Percentiles rank a stretch among this genome's conserved stretches.
Conservation (phyloP, 73 alveolate species). For the Urostyla sp. region DNA sequence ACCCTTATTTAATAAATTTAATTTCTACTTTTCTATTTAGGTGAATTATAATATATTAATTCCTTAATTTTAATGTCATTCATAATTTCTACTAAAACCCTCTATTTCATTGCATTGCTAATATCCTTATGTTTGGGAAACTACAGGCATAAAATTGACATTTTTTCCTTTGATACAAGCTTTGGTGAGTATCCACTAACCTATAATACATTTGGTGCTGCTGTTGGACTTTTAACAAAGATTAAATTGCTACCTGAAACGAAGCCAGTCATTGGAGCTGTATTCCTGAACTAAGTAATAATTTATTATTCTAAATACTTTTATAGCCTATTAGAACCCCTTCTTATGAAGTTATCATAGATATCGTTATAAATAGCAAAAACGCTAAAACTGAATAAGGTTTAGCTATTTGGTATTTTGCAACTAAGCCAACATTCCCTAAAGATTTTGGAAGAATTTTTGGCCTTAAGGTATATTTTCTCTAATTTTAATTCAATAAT, state of each 20-base stretch:
- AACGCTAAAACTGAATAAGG: not conserved
- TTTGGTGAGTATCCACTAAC: slow-evolving; percentile 37
- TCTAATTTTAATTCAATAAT: not conserved
- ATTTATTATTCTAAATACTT: not conserved
- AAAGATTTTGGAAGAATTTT: slow-evolving; percentile 10
- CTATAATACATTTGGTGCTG: slow-evolving; percentile 35
- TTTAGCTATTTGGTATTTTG: slow-evolving; percentile 45
- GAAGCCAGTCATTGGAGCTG: not conserved
- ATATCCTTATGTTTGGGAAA: not conserved
- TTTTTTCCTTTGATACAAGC: slow-evolving; percentile 7
- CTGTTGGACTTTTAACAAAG: not conserved
- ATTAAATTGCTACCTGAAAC: slow-evolving; percentile 20
- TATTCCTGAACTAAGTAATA: slow-evolving; percentile 46
- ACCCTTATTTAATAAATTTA: too few relatives aligned
- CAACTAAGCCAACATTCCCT: slow-evolving; percentile 44
- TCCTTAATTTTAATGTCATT: too few relatives aligned
- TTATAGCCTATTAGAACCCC: slow-evolving; percentile 11
- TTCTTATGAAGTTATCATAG: not conserved
- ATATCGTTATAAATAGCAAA: not conserved
- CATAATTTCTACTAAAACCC: too few relatives aligned
- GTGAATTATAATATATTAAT: too few relatives aligned
- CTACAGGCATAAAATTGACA: slow-evolving; percentile 14
- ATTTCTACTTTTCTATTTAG: too few relatives aligned
- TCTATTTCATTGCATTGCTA: not conserved
- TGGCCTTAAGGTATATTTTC: slow-evolving; percentile 9